Percentiles rank a stretch among this genome's conserved stretches.
phyloP scores from a whole-genome alignment of 495 filamentous ascomycete genomes.

The Astrothelium macrocarpum region DNA sequence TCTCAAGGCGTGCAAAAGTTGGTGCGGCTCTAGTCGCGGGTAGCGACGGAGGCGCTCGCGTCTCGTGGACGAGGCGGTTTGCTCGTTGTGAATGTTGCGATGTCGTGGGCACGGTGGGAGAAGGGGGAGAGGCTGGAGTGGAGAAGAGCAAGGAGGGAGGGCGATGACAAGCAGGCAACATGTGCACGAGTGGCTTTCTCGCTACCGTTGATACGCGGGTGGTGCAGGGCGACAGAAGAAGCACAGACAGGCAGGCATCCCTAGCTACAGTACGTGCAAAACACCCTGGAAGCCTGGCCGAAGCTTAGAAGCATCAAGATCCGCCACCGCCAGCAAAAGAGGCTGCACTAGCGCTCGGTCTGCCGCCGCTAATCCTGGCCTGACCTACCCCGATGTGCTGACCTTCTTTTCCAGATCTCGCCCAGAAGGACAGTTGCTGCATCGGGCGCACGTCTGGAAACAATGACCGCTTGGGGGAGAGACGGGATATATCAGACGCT shows the following conservation, averaged over 20 bases:
- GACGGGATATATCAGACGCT: too few species aligned
- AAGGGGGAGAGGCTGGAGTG: background rate
- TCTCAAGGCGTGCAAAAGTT: background rate
- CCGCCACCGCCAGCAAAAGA: background rate
- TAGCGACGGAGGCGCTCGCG: background rate
- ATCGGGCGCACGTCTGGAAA: too few species aligned
- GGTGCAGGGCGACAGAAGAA: background rate
- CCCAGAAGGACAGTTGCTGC: too few species aligned
- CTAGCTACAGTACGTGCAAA: background rate
- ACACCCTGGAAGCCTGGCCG: too few species aligned
- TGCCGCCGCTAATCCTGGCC: background rate
- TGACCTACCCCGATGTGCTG: background rate
- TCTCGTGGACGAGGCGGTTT: background rate
- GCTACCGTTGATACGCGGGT: background rate
- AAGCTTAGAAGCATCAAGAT: background rate
- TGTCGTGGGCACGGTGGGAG: background rate
- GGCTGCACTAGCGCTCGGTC: background rate
- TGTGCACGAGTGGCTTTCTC: constrained; percentile 4
- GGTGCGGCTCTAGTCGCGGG: background rate
- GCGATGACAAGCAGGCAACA: background rate
- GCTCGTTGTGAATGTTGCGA: background rate
- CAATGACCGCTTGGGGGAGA: too few species aligned
- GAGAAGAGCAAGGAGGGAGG: background rate
- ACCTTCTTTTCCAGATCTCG: background rate
- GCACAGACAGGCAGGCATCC: background rate